Evolutionary conservation across 129 eudicot species (phyloP).

Genomic region (Deinandra increscens): DNA sequence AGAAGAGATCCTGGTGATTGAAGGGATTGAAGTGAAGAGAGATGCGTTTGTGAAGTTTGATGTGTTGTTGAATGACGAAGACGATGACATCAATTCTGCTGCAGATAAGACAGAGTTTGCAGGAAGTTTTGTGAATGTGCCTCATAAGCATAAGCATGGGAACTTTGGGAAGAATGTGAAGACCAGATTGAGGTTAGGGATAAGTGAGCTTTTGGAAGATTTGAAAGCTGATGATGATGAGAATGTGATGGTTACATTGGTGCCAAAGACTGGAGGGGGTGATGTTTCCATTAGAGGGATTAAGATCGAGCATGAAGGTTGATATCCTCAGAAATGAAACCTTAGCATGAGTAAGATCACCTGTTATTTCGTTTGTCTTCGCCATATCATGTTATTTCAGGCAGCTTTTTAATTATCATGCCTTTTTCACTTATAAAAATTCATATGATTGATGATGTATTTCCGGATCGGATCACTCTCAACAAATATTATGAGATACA

Average conservation of each 20-base stretch:
- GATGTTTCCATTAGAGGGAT: slow-evolving; percentile 26
- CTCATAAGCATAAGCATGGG: slow-evolving; percentile 44
- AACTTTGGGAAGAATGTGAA: slow-evolving; percentile 21
- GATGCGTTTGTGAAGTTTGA: slow-evolving; percentile 48
- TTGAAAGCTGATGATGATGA: slow-evolving; percentile 46
- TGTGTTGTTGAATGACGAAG: slow-evolving; percentile 59
- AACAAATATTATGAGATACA: no score
- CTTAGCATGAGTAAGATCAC: no score
- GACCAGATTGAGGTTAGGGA: slow-evolving; percentile 40
- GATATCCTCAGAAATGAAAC: background rate
- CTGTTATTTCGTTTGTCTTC: no score
- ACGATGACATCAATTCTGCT: slow-evolving; percentile 29
- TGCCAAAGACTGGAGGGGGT: slow-evolving; percentile 31
- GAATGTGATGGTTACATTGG: slow-evolving; percentile 44
- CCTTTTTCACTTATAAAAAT: no score
- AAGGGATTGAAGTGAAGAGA: slow-evolving; percentile 37
- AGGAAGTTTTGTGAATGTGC: slow-evolving; percentile 56
- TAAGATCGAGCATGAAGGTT: slow-evolving; percentile 32
- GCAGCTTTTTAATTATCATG: no score
- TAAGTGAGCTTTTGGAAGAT: slow-evolving; percentile 44
- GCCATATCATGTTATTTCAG: no score
- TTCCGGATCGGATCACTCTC: no score
- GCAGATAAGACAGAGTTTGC: slow-evolving; percentile 45
- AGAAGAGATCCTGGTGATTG: slow-evolving; percentile 48
- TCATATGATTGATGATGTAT: no score